Evolutionary conservation across 2,329 filamentous ascomycete genomes (phyloP), one percentile per base, ranked within the genome.

Genomic region (Diaporthe vaccinii): DNA sequence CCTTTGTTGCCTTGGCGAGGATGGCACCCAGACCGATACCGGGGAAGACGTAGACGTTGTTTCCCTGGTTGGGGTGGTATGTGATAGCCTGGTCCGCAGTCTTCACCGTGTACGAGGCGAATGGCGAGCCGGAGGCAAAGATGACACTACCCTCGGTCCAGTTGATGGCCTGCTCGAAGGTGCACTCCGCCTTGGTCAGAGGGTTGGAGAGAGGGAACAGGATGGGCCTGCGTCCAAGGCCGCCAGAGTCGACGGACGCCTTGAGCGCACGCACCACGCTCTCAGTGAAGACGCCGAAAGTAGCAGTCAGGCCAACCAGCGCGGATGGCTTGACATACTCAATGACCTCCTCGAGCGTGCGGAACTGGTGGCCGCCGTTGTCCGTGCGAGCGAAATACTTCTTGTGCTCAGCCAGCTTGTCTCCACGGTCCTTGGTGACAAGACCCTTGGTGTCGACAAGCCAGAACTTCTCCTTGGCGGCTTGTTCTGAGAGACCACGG

Each of bases 141-240:
- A 99, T 92, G 80, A 92, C 95, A 73, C 92, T 94, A 77, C 96
- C 96, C 75, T 98, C 94, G 15, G 96, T 98, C 92, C 96, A 92
- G 81, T 92, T 91, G 81, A 98, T 90, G 22, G 97, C 97, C 82
- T 97, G 94, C 88, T 98, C 96, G 81, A 97, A 98, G 22, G 95
- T 98, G 87, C 97, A 98, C 87, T 99, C 97, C 12, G 96, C 97
- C 89, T 98, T 98, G 86, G 93, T 96, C 70, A 96, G 92, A 68
- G 97, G 97, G 87, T 99, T 98, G 85, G 95, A 98, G 58, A 99
- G 92, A 73, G 96, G 96, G 91, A 99, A 98, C 81, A 98, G 93
- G 82, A 98, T 96, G 77, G 97, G 96, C 78, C 91, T 89, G 77
- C 95, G 91, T 84, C 95, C 95, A 79, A 91, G 82, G 68, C 91